phyloP scores from a whole-genome alignment of 202 grass and related monocot species.

The Panicum hallii region DNA sequence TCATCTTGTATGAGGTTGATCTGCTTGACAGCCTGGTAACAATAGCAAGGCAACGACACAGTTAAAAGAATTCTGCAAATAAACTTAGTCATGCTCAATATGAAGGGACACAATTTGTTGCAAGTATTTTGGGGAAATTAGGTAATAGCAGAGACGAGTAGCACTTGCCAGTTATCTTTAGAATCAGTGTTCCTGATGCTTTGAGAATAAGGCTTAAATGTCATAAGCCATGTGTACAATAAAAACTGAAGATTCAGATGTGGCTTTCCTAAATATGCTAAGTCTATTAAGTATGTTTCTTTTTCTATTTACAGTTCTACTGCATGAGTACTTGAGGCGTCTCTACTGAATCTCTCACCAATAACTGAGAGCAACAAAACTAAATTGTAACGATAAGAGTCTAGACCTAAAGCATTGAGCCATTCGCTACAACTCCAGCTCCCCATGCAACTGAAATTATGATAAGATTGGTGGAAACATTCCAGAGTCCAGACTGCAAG shows the following conservation, averaged over 20 bases:
- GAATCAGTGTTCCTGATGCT: neutral
- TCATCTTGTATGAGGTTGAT: neutral
- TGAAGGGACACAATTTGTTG: neutral
- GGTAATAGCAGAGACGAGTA: neutral
- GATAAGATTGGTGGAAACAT: too few species aligned
- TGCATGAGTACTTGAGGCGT: neutral
- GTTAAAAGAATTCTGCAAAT: neutral
- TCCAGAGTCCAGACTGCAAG: conserved; percentile 22
- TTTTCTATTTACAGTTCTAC: neutral
- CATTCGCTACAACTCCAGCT: conserved; percentile 12
- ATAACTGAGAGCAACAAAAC: neutral
- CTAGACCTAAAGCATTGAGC: conserved; percentile 14
- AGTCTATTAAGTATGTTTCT: too few species aligned
- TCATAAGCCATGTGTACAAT: conserved; percentile 7
- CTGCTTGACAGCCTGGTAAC: neutral
- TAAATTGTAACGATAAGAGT: conserved; percentile 20
- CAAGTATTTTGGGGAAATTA: neutral
- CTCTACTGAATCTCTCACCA: neutral
- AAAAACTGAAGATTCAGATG: neutral
- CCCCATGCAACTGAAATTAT: neutral
- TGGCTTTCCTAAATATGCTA: neutral
- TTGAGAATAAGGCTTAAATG: neutral
- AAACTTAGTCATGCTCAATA: neutral
- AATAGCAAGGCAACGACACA: neutral
- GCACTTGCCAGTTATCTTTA: neutral